Conservation (phyloP, 805 yeast species). For the Candida succiphila region DNA sequence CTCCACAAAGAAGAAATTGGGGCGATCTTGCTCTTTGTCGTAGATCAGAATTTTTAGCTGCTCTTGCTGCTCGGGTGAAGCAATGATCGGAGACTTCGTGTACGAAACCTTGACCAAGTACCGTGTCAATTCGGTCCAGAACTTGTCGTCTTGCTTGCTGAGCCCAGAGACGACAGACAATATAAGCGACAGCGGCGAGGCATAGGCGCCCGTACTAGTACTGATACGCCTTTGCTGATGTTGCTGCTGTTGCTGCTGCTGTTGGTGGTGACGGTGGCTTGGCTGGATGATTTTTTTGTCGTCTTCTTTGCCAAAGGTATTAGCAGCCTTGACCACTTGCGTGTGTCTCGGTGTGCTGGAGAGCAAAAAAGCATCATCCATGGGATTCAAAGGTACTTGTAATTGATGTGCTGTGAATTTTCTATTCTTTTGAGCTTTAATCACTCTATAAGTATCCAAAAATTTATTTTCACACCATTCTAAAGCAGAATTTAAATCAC, state of each 20-base stretch:
- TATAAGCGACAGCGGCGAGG: constrained; percentile 46
- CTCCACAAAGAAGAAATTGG: constrained; percentile 46
- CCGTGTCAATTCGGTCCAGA: constrained; percentile 58
- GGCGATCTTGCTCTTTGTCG: constrained; percentile 32
- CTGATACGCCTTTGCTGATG: constrained; percentile 5
- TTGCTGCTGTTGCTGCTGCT: neutral
- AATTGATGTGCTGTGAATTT: too few relatives aligned
- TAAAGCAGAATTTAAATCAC: constrained; percentile 73
- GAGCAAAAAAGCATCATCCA: too few relatives aligned
- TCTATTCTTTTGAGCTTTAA: too few relatives aligned
- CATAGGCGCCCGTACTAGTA: neutral
- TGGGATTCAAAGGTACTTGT: too few relatives aligned
- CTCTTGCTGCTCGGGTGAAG: too few relatives aligned
- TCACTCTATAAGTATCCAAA: constrained; percentile 46
- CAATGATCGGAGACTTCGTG: neutral
- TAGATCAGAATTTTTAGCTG: constrained; percentile 31
- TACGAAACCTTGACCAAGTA: constrained; percentile 32
- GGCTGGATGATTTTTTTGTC: constrained; percentile 13
- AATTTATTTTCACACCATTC: constrained; percentile 97
- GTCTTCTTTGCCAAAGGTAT: constrained; percentile 31
- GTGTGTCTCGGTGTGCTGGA: constrained; percentile 44
- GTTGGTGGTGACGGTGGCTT: constrained; percentile 3
- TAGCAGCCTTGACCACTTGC: constrained; percentile 44
- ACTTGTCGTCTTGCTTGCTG: constrained; percentile 35
- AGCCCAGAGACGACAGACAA: constrained; percentile 57